Evolutionary conservation across 345 rosid genomes (phyloP).

Genomic region (Viola odorata): DNA sequence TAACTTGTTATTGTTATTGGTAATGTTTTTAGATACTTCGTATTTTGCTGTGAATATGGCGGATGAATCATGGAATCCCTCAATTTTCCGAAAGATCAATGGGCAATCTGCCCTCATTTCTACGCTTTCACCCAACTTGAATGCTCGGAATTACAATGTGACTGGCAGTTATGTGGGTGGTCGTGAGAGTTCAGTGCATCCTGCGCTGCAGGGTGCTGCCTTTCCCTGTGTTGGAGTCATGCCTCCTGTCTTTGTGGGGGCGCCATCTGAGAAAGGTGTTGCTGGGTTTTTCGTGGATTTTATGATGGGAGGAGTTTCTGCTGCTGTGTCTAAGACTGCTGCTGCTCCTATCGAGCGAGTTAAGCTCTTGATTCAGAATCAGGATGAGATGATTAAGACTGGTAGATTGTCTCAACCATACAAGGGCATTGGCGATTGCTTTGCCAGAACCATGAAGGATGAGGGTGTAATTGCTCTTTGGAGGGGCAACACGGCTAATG

Average conservation of each 20-base stretch:
- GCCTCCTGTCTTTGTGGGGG: slow-evolving; percentile 18
- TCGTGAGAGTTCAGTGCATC: neutral
- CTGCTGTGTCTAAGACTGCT: slow-evolving; percentile 27
- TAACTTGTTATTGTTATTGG: neutral
- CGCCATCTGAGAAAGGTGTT: slow-evolving; percentile 29
- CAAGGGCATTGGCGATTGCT: slow-evolving; percentile 27
- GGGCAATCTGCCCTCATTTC: slow-evolving; percentile 41
- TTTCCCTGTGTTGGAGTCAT: neutral
- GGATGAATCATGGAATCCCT: slow-evolving; percentile 55
- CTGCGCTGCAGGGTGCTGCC: slow-evolving; percentile 7
- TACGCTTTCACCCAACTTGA: slow-evolving; percentile 34
- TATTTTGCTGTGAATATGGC: slow-evolving; percentile 36
- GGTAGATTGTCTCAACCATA: slow-evolving; percentile 25
- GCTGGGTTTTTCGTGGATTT: slow-evolving; percentile 22
- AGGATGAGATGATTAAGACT: slow-evolving; percentile 30
- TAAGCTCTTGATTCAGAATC: slow-evolving; percentile 30
- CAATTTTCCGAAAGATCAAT: slow-evolving; percentile 46
- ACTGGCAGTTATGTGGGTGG: slow-evolving; percentile 3
- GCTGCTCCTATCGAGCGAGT: slow-evolving; percentile 31
- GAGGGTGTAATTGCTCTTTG: slow-evolving; percentile 25
- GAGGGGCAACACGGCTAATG: slow-evolving; percentile 31
- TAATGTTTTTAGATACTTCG: slow-evolving; percentile 7
- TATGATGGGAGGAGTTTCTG: slow-evolving; percentile 30
- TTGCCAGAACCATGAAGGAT: slow-evolving; percentile 25
- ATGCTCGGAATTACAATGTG: slow-evolving; percentile 6